A percentile compares a stretch with the other conserved stretches of the same genome.
Evolutionary conservation across 169 alveolate genomes (phyloP).

Genomic region (Cryptosporidium parvum): DNA sequence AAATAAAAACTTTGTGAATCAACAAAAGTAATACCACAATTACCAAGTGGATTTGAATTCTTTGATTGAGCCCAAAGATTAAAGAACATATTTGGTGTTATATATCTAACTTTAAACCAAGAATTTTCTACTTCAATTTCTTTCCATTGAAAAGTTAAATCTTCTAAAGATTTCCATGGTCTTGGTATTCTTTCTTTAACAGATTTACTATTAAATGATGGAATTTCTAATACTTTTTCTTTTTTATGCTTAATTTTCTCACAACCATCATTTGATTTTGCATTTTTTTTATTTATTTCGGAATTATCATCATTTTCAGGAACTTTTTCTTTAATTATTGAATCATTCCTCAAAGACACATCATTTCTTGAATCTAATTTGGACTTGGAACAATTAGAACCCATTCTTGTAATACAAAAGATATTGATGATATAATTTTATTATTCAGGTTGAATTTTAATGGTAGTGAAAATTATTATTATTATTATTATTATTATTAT

Average conservation of each 20-base stretch:
- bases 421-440: neutral
- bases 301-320: neutral
- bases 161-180: conserved; percentile 61
- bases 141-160: conserved; percentile 50
- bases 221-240: conserved; percentile 8
- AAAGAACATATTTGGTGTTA: conserved; percentile 65
- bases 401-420: neutral
- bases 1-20: conserved; percentile 68
- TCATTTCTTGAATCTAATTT: neutral
- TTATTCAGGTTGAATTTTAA: neutral
- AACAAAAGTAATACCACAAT: conserved; percentile 69
- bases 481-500: too few species aligned
- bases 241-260: neutral
- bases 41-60: conserved; percentile 55
- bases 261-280: neutral
- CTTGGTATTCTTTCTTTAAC: conserved; percentile 55
- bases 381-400: neutral
- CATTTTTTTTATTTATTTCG: too few species aligned
- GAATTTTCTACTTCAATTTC: conserved; percentile 27
- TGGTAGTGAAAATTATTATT: too few species aligned
- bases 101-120: conserved; percentile 49
- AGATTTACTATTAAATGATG: conserved; percentile 11
- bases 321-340: neutral
- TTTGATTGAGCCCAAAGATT: conserved; percentile 70
- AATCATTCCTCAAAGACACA: neutral